A percentile compares a stretch with the other conserved stretches of the same genome.
These are phyloP conservation scores for Colletotrichum horii DNA, from an alignment of 2,329 filamentous ascomycete genomes.

Conservation along the genomic window DNA sequence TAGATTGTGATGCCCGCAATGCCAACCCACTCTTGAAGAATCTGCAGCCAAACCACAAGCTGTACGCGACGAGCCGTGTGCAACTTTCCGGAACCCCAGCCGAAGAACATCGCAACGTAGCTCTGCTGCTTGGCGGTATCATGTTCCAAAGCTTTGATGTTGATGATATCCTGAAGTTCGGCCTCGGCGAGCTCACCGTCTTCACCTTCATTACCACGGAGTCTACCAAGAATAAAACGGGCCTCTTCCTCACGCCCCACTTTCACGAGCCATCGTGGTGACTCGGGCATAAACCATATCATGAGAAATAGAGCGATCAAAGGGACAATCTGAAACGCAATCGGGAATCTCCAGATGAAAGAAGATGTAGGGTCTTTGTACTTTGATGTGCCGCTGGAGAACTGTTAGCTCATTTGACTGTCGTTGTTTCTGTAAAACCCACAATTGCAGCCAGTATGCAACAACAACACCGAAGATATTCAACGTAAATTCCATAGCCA, in stretches of 20 bases:
- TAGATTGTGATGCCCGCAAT: slow-evolving; percentile 73
- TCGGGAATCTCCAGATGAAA: slow-evolving; percentile 71
- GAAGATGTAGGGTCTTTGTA: slow-evolving; percentile 57
- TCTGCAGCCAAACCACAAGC: slow-evolving; percentile 74
- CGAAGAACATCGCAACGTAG: slow-evolving; percentile 71
- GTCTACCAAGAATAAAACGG: slow-evolving; percentile 65
- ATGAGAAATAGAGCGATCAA: slow-evolving; percentile 59
- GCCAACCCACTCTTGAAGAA: slow-evolving; percentile 73
- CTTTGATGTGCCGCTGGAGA: slow-evolving; percentile 23
- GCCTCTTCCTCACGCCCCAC: slow-evolving; percentile 71
- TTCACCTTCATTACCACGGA: slow-evolving; percentile 59
- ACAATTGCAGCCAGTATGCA: slow-evolving; percentile 64
- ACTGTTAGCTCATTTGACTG: not conserved
- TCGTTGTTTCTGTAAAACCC: not conserved
- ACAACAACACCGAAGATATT: slow-evolving; percentile 49
- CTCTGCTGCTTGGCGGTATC: slow-evolving; percentile 62
- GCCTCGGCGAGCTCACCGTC: slow-evolving; percentile 51
- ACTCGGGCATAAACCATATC: slow-evolving; percentile 74
- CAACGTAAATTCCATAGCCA: slow-evolving; percentile 75
- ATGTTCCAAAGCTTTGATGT: slow-evolving; percentile 56
- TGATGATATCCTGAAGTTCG: slow-evolving; percentile 75
- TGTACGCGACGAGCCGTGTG: slow-evolving; percentile 73
- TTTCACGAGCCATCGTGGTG: slow-evolving; percentile 71
- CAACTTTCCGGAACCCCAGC: slow-evolving; percentile 67
- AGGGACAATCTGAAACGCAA: slow-evolving; percentile 73